Percentiles rank a stretch among this genome's conserved stretches.
These are phyloP conservation scores for Russula compacta DNA, from an alignment of 768 basidiomycete genomes.

Conservation along the genomic window DNA sequence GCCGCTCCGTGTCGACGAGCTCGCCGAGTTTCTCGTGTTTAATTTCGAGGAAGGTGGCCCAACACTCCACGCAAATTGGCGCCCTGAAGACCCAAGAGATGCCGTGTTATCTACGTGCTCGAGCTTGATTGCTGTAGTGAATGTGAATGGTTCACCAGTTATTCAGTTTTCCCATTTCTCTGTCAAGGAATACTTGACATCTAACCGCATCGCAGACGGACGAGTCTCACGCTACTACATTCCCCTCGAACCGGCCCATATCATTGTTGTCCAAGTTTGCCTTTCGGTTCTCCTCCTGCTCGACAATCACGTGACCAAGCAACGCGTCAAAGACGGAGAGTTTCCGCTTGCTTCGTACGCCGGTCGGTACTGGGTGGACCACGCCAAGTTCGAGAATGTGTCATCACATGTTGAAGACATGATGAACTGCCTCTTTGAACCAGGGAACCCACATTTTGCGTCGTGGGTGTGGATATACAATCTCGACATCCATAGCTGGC, in stretches of 20 bases:
- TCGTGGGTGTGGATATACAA: not conserved
- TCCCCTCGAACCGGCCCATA: not conserved
- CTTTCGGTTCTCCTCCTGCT: not conserved
- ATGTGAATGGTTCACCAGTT: no score
- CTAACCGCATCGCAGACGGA: not conserved
- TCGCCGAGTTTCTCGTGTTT: not conserved
- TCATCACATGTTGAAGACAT: not conserved
- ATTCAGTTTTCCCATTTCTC: not conserved
- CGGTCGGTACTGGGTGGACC: not conserved
- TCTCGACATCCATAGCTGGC: no score
- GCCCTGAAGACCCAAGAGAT: not conserved
- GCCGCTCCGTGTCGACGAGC: not conserved
- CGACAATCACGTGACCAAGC: not conserved
- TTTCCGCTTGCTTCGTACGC: not conserved
- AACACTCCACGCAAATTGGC: not conserved
- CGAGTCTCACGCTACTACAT: not conserved
- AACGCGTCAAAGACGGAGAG: not conserved
- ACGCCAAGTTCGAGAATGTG: not conserved
- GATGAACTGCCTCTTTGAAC: not conserved
- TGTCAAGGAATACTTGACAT: not conserved
- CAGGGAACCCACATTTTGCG: not conserved
- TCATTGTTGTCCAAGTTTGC: not conserved
- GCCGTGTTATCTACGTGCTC: not conserved
- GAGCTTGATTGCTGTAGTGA: not conserved
- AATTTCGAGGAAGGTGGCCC: not conserved